A percentile compares a stretch with the other conserved stretches of the same genome.
These are phyloP conservation scores for Eleusine indica DNA, from an alignment of 176 grass and related monocot genomes.

Conservation along the genomic window DNA sequence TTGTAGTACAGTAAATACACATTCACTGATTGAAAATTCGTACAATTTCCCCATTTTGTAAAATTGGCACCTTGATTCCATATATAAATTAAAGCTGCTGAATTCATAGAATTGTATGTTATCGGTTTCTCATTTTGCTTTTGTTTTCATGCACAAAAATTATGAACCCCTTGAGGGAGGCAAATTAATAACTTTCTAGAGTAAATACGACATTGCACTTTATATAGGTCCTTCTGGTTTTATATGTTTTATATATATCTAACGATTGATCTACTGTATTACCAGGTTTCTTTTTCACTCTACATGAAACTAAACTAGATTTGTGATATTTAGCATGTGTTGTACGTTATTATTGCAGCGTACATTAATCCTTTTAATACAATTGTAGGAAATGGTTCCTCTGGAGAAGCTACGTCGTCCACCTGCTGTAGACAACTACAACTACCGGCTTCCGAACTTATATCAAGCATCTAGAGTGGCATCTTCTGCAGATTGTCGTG, in stretches of 20 bases:
- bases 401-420: not conserved
- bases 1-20: not conserved
- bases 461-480: too few relatives aligned
- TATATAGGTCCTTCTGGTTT: not conserved
- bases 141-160: not conserved
- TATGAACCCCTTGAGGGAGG: not conserved
- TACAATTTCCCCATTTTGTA: not conserved
- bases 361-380: not conserved
- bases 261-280: not conserved
- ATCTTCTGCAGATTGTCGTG: too few relatives aligned
- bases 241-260: not conserved
- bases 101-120: not conserved
- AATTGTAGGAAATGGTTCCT: not conserved
- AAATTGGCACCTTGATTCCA: not conserved
- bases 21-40: not conserved
- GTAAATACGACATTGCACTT: not conserved
- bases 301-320: not conserved
- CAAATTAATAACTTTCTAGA: not conserved
- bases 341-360: not conserved
- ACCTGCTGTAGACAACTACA: not conserved
- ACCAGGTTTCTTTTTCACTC: not conserved
- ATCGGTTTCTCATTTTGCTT: not conserved
- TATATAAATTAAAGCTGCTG: not conserved
- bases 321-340: not conserved
- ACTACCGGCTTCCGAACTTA: not conserved